Evolutionary conservation across 1,284 basidiomycete species (phyloP).

Genomic region (Cryptococcus sp.): DNA sequence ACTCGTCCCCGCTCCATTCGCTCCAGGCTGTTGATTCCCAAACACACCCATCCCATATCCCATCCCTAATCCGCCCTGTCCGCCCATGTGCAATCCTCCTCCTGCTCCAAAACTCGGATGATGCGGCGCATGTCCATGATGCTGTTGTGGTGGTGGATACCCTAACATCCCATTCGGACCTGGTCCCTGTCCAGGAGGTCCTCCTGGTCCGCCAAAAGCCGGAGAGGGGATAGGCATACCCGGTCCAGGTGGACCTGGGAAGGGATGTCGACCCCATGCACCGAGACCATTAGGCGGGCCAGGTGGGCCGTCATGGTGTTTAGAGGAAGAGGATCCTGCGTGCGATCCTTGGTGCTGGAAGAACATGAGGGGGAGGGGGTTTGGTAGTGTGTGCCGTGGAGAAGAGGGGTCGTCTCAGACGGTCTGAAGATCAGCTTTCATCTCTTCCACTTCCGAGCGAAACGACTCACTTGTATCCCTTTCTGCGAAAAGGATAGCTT

Average conservation of each 20-base stretch:
- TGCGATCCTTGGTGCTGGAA: conserved; percentile 2
- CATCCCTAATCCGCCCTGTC: conserved; percentile 19
- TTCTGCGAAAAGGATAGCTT: too few relatives aligned
- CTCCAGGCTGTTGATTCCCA: not conserved
- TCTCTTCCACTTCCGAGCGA: too few relatives aligned
- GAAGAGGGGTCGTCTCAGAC: not conserved
- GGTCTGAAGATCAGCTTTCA: conserved; percentile 1
- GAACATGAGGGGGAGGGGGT: conserved; percentile 1
- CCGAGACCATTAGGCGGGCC: conserved; percentile 5
- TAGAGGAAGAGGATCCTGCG: conserved; percentile 3
- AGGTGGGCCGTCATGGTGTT: conserved; percentile 6
- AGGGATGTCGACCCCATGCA: conserved; percentile 8
- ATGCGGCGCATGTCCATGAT: conserved; percentile 18
- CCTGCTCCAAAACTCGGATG: conserved; percentile 28
- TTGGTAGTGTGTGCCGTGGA: not conserved
- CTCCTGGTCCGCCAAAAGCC: conserved; percentile 2
- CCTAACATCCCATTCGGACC: conserved; percentile 8
- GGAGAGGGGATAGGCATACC: conserved; percentile 6
- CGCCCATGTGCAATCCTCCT: conserved; percentile 25
- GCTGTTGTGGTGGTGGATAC: conserved; percentile 1
- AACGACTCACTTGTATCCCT: too few relatives aligned
- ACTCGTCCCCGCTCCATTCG: conserved; percentile 21
- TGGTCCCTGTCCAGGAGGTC: conserved; percentile 2
- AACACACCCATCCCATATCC: conserved; percentile 17
- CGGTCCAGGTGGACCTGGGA: conserved; percentile 2